A percentile compares a stretch with the other conserved stretches of the same genome.
Conservation (phyloP, 192 early-diverging fungal species). For the Coemansia sp. region DNA sequence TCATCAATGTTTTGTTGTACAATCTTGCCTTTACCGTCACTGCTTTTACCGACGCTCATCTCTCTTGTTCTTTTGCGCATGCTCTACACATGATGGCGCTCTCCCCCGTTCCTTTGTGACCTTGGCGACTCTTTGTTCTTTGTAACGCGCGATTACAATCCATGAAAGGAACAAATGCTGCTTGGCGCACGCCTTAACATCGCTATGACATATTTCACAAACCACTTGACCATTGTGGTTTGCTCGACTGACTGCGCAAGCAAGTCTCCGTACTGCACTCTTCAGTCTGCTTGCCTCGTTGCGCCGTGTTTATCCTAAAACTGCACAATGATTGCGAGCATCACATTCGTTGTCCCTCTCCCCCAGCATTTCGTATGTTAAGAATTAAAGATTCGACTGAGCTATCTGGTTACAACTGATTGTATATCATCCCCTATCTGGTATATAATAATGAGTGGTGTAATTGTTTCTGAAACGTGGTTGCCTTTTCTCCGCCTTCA, state of each 20-base stretch:
- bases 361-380: background rate
- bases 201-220: no score
- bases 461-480: background rate
- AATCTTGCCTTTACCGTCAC: background rate
- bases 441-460: background rate
- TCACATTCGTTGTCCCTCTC: background rate
- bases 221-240: background rate
- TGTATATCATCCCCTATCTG: background rate
- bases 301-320: background rate
- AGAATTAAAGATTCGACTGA: background rate
- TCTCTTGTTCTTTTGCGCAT: background rate
- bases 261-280: background rate
- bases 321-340: background rate
- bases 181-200: no score
- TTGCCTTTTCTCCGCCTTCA: background rate
- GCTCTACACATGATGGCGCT: background rate
- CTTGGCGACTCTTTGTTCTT: background rate
- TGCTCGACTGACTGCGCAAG: background rate
- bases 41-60: background rate
- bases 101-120: background rate
- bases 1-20: background rate
- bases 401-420: background rate
- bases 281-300: background rate
- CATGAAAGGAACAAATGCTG: background rate
- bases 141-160: background rate